phyloP scores from a whole-genome alignment of 1,284 basidiomycete genomes.

The Tremellales sp. region DNA sequence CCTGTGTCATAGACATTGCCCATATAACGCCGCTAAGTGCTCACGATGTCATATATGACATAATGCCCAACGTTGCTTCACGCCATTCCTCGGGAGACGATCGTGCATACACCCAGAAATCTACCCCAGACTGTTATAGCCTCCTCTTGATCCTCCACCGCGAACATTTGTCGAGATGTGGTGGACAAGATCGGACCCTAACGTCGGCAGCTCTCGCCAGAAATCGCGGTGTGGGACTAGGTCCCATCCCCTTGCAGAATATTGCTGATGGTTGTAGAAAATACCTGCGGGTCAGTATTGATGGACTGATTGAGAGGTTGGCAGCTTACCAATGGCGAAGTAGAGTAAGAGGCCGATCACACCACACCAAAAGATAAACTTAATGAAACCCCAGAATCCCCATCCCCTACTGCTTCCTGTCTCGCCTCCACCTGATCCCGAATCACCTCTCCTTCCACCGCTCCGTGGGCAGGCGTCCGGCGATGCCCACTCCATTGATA shows the following conservation, averaged over 20 bases:
- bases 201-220: conserved; percentile 46
- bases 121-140: conserved; percentile 40
- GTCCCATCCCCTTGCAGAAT: conserved; percentile 48
- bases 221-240: conserved; percentile 49
- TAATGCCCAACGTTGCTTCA: too few relatives aligned
- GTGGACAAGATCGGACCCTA: conserved; percentile 37
- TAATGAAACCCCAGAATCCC: conserved; percentile 35
- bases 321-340: conserved; percentile 40
- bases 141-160: conserved; percentile 23
- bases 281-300: conserved; percentile 27
- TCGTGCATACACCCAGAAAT: too few relatives aligned
- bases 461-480: conserved; percentile 41
- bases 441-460: conserved; percentile 1
- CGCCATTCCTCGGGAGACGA: neutral
- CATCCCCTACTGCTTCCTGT: conserved; percentile 10
- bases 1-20: neutral
- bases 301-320: neutral
- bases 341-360: conserved; percentile 34
- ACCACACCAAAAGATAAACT: conserved; percentile 42
- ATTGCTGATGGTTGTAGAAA: conserved; percentile 49
- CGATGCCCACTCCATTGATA: conserved; percentile 40
- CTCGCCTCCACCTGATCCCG: conserved; percentile 1
- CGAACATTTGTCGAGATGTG: conserved; percentile 40
- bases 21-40: neutral
- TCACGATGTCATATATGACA: conserved; percentile 1